A percentile compares a stretch with the other conserved stretches of the same genome.
Conservation (phyloP, 371 early-diverging fungal genomes). For the Mortierella sp. region DNA sequence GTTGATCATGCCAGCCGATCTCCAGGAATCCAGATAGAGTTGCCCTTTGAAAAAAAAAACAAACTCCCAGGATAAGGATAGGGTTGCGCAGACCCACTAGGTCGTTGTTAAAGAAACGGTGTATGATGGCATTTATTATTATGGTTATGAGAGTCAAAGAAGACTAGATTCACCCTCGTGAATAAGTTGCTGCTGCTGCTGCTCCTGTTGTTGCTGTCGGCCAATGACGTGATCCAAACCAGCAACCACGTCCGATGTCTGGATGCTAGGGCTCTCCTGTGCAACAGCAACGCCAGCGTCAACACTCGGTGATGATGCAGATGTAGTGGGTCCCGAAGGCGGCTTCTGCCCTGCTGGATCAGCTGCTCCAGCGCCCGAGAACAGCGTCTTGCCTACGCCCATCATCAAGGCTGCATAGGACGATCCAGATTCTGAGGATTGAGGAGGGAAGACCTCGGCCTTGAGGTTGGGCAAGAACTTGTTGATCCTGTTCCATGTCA, state of each 20-base stretch:
- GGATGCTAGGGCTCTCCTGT: background rate
- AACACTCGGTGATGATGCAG: background rate
- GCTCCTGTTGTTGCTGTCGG: background rate
- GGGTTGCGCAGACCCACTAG: too few species aligned
- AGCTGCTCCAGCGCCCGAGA: constrained; percentile 19
- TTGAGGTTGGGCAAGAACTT: constrained; percentile 69
- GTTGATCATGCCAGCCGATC: too few species aligned
- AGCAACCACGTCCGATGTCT: background rate
- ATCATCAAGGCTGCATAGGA: constrained; percentile 56
- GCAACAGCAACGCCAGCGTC: background rate
- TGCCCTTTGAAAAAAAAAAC: too few species aligned
- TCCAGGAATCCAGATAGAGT: too few species aligned
- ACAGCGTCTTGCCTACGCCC: constrained; percentile 54
- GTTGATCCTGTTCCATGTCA: constrained; percentile 72
- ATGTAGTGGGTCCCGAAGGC: background rate
- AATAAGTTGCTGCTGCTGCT: background rate
- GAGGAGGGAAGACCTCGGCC: constrained; percentile 68
- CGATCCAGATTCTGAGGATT: constrained; percentile 41
- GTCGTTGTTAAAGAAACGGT: too few species aligned
- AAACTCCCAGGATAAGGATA: too few species aligned
- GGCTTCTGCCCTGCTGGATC: constrained; percentile 15
- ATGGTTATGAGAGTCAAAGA: background rate
- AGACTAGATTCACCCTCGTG: constrained; percentile 1
- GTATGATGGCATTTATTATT: background rate
- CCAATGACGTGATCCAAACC: background rate